These are phyloP conservation scores for Fusarium concolor DNA, from an alignment of 2,329 filamentous ascomycete genomes.

Conservation along the genomic window DNA sequence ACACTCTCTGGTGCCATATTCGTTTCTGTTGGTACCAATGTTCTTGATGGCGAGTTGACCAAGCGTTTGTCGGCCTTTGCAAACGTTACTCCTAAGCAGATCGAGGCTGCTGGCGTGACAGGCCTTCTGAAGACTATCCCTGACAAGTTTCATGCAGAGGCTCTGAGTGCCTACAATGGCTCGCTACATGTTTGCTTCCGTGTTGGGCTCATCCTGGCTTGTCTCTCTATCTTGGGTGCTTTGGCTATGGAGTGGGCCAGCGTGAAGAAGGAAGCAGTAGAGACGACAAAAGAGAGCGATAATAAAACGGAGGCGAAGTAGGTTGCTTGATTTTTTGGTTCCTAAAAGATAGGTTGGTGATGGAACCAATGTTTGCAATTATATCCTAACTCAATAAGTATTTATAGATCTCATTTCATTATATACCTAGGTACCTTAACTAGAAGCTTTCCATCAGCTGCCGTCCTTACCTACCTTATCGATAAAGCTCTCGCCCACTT, in stretches of 20 bases:
- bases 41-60: conserved; percentile 61
- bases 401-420: not conserved
- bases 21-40: conserved; percentile 62
- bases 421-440: not conserved
- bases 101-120: conserved; percentile 21
- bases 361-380: too few species aligned
- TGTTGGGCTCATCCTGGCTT: conserved; percentile 62
- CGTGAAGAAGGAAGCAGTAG: conserved; percentile 4
- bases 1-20: conserved; percentile 61
- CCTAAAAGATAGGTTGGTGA: not conserved
- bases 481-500: conserved; percentile 36
- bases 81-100: conserved; percentile 13
- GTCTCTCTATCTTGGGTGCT: conserved; percentile 62
- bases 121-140: conserved; percentile 11
- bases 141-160: conserved; percentile 1
- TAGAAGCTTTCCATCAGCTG: not conserved
- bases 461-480: conserved; percentile 11
- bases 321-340: not conserved
- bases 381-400: not conserved
- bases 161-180: conserved; percentile 63
- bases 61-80: conserved; percentile 13
- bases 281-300: not conserved
- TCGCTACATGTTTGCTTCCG: conserved; percentile 66
- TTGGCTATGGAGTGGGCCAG: not conserved
- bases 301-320: not conserved